phyloP scores from a whole-genome alignment of 768 basidiomycete species.

The Gloeophyllum trabeum region DNA sequence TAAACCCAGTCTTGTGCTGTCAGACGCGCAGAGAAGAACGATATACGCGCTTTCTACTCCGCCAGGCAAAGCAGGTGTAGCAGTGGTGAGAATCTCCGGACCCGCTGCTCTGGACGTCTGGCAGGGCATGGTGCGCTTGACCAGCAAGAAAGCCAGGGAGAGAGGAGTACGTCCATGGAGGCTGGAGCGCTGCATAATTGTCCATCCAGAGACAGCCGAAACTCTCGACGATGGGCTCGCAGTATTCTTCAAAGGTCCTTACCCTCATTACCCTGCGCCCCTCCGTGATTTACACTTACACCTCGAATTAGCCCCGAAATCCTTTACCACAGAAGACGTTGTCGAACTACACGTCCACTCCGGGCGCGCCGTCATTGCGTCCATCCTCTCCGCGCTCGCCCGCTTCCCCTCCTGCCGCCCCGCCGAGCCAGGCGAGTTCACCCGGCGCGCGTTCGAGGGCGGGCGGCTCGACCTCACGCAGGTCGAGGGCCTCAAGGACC shows the following conservation, averaged over 20 bases:
- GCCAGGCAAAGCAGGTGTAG: conserved; percentile 76
- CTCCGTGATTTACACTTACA: too few relatives aligned
- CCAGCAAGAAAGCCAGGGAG: conserved; percentile 5
- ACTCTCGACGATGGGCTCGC: conserved; percentile 71
- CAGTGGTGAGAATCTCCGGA: conserved; percentile 75
- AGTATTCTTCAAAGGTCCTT: conserved; percentile 69
- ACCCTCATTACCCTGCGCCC: too few relatives aligned
- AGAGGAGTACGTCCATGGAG: conserved; percentile 37
- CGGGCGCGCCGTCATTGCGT: conserved; percentile 66
- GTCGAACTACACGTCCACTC: conserved; percentile 85
- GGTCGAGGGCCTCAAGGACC: conserved; percentile 79
- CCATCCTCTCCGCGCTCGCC: conserved; percentile 56
- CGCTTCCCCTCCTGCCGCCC: conserved; percentile 55
- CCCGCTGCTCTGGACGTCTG: conserved; percentile 58
- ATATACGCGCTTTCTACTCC: conserved; percentile 87
- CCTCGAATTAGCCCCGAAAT: conserved; percentile 38
- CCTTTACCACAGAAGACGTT: conserved; percentile 77
- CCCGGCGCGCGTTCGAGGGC: conserved; percentile 68
- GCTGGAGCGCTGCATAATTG: conserved; percentile 57
- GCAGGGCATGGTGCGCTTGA: conserved; percentile 39
- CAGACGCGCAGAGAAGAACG: conserved; percentile 52
- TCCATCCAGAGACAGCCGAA: conserved; percentile 50
- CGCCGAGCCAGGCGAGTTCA: conserved; percentile 85
- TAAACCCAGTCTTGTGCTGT: conserved; percentile 13
- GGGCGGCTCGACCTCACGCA: conserved; percentile 82